Evolutionary conservation across 176 grass and related monocot species (phyloP), one percentile per base, ranked within the genome.

Genomic region (Oryza glaberrima): DNA sequence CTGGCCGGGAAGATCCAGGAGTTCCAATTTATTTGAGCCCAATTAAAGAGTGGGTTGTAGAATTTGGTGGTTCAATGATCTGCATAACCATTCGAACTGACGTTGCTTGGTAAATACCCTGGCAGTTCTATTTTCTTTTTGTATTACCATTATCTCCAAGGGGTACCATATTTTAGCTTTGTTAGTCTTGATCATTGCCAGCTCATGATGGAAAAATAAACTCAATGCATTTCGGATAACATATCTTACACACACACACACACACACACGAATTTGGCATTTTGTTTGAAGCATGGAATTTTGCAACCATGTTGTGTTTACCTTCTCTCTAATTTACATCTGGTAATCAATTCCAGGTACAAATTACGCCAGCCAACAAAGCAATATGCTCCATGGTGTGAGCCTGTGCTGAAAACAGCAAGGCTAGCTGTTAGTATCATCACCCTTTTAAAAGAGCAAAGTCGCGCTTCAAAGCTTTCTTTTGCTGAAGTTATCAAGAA

Each of bases 11-110:
- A 77, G 72, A 78, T 81, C 67, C 46, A 28, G 90, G 90, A 8
- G 67, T 95, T 81, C 85, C 86, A 67, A 80, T 89, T 47, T 93
- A 89, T 89, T 38, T 95, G 61, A 96, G 88, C 40, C 85, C 86
- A 52, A 82, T 96, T 60, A 96, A 93, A 73, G 91, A 93, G 64
- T 96, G 91, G 91, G 60, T 96, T 87, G 79, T 96, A 43, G 91
- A 96, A 28, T 96, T 91, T 85, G 88, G 94, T 17, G 84, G 81
- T 78, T 77, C 88, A 40, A 89, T 93, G 81, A 81, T 93, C 52
- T 93, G 85, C 48, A 70, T 89, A 51, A 80, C 73, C 52, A 87
- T 95, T 70, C 70, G 86, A 56, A 95, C 88, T 60, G 91, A 93
- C 9, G 69, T 87, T 17, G 91, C 94, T 47, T 93, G 90, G 91